Conservation (phyloP, 176 grass and related monocot species). For the Bothriochloa decipiens region DNA sequence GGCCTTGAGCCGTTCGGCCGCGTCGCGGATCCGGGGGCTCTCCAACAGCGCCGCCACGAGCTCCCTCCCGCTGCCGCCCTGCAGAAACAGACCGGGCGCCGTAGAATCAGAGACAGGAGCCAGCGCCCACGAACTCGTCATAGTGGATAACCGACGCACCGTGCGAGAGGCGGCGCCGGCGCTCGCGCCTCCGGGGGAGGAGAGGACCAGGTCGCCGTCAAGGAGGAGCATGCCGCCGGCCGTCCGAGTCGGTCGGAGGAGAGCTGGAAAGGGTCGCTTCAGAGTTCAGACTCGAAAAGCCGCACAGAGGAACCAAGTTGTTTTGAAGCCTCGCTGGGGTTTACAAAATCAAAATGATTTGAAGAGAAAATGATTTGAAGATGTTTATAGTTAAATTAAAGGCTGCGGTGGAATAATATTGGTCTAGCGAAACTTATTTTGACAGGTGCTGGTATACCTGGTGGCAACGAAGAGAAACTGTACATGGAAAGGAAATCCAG, state of each 20-base stretch:
- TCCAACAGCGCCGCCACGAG: conserved; percentile 58
- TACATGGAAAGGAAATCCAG: too few relatives aligned
- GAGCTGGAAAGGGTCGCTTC: background rate
- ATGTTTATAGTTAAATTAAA: too few relatives aligned
- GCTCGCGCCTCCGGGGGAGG: background rate
- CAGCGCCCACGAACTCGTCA: background rate
- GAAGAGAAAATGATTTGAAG: background rate
- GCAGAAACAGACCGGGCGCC: background rate
- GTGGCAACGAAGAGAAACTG: too few relatives aligned
- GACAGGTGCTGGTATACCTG: too few relatives aligned
- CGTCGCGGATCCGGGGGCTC: conserved; percentile 50
- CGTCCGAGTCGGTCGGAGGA: background rate
- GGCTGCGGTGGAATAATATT: too few relatives aligned
- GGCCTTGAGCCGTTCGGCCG: conserved; percentile 57
- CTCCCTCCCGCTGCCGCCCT: conserved; percentile 49
- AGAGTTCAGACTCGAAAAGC: background rate
- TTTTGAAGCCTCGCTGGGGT: too few relatives aligned
- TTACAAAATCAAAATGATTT: background rate
- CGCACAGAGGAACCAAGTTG: background rate
- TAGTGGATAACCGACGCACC: background rate
- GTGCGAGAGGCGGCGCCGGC: background rate
- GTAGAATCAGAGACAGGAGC: conserved; percentile 17
- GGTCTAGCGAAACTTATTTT: too few relatives aligned
- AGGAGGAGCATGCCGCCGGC: conserved; percentile 67
- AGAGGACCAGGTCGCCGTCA: conserved; percentile 51